A percentile compares a stretch with the other conserved stretches of the same genome.
Evolutionary conservation across 2,329 filamentous ascomycete species (phyloP).

Genomic region (Lanzia echinophila): DNA sequence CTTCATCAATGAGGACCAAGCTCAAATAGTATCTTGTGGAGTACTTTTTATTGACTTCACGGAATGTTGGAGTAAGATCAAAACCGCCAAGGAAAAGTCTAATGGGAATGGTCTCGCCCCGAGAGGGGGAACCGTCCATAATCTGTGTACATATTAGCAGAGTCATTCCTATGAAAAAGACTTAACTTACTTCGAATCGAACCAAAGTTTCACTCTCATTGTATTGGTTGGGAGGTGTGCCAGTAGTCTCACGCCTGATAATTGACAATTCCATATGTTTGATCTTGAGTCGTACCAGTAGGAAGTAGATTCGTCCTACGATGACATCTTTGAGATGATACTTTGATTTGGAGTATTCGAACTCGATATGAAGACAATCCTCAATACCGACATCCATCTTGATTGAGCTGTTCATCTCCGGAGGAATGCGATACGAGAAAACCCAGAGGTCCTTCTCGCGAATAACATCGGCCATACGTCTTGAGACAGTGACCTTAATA

Average conservation of each 20-base stretch:
- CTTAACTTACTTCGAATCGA: slow-evolving; percentile 69
- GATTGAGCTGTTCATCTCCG: slow-evolving; percentile 96
- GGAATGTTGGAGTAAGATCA: slow-evolving; percentile 94
- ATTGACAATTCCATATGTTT: slow-evolving; percentile 99
- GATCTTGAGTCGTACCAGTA: slow-evolving; percentile 95
- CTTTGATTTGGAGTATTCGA: slow-evolving; percentile 98
- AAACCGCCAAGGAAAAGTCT: slow-evolving; percentile 95
- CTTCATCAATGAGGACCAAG: slow-evolving; percentile 91
- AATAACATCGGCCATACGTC: slow-evolving; percentile 95
- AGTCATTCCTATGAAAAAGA: neutral
- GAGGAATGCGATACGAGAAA: slow-evolving; percentile 95
- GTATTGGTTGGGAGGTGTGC: slow-evolving; percentile 95
- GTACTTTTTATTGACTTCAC: slow-evolving; percentile 99
- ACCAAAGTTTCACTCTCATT: slow-evolving; percentile 98
- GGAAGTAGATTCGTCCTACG: slow-evolving; percentile 95
- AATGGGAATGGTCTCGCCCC: slow-evolving; percentile 91
- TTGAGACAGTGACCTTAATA: slow-evolving; percentile 89
- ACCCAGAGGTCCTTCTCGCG: slow-evolving; percentile 99
- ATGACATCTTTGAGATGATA: slow-evolving; percentile 99
- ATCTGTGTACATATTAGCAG: slow-evolving; percentile 49
- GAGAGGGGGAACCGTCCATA: slow-evolving; percentile 97
- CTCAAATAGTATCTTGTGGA: slow-evolving; percentile 97
- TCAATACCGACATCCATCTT: slow-evolving; percentile 99
- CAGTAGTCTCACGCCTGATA: slow-evolving; percentile 92
- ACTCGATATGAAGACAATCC: slow-evolving; percentile 98